Percentiles rank a stretch among this genome's conserved stretches.
Evolutionary conservation across 2,329 filamentous ascomycete genomes (phyloP).

Genomic region (Fusarium sp.): DNA sequence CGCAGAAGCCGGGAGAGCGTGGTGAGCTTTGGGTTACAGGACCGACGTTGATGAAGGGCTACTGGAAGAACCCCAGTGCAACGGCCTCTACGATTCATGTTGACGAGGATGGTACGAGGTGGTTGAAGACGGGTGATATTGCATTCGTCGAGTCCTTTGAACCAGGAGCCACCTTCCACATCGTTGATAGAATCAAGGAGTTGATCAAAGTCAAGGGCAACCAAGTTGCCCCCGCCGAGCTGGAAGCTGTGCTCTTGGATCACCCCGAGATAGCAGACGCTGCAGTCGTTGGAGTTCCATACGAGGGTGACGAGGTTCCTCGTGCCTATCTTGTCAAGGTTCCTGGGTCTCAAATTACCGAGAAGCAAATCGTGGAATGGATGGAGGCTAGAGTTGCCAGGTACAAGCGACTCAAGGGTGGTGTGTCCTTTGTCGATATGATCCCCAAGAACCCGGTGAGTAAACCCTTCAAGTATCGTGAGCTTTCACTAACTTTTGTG

Average conservation of each 20-base stretch:
- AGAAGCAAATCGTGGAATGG: constrained; percentile 61
- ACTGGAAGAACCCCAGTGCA: constrained; percentile 77
- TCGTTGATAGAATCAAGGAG: constrained; percentile 78
- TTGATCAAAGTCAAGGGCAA: constrained; percentile 74
- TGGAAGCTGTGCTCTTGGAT: constrained; percentile 77
- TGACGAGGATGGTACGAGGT: constrained; percentile 63
- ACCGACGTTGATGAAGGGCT: constrained; percentile 79
- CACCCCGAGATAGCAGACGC: constrained; percentile 77
- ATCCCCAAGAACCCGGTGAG: constrained; percentile 75
- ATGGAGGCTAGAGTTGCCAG: constrained; percentile 72
- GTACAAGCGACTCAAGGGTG: constrained; percentile 73
- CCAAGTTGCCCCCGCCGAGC: constrained; percentile 81
- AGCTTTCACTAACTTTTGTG: neutral
- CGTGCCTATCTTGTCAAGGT: constrained; percentile 69
- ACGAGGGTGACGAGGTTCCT: constrained; percentile 65
- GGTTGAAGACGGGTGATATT: constrained; percentile 81
- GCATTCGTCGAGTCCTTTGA: constrained; percentile 71
- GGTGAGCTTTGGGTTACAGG: constrained; percentile 80
- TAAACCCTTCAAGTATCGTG: fast-evolving
- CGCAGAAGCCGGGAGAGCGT: constrained; percentile 57
- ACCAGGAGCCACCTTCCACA: constrained; percentile 59
- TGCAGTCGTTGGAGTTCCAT: constrained; percentile 65
- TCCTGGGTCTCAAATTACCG: constrained; percentile 54
- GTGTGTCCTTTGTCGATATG: constrained; percentile 68
- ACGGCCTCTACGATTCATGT: constrained; percentile 67